A percentile compares a stretch with the other conserved stretches of the same genome.
Conservation (phyloP, 495 filamentous ascomycete genomes). For the Parathielavia appendiculata region DNA sequence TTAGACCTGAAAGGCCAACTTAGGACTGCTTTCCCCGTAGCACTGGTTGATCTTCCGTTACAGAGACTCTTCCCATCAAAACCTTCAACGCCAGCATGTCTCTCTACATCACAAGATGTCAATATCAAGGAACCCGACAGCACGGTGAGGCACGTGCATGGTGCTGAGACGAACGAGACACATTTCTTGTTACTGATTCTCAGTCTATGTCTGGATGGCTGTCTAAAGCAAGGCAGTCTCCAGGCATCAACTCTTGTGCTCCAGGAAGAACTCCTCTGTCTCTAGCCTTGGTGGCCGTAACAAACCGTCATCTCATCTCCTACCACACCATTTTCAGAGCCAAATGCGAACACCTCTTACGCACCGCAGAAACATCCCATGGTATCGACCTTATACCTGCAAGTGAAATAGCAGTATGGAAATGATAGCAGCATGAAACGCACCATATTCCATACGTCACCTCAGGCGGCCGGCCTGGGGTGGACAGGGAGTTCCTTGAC, state of each 20-base stretch:
- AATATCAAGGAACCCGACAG: background rate
- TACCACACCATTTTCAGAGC: background rate
- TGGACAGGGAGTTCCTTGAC: constrained; percentile 24
- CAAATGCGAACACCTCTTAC: background rate
- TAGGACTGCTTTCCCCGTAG: too few species aligned
- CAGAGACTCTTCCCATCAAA: too few species aligned
- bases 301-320: background rate
- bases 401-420: background rate
- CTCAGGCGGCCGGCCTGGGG: constrained; percentile 14
- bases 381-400: background rate
- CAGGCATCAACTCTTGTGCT: background rate
- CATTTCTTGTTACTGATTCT: background rate
- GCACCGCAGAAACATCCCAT: background rate
- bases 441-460: background rate
- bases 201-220: background rate
- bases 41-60: background rate
- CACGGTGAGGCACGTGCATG: background rate
- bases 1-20: too few species aligned
- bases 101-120: background rate
- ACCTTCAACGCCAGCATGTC: background rate
- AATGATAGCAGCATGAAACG: background rate
- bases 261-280: background rate
- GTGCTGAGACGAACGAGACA: background rate
- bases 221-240: background rate
- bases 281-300: background rate